Base-by-base conservation (phyloP, 306 rosid species). In the Medicago ruthenica region DNA sequence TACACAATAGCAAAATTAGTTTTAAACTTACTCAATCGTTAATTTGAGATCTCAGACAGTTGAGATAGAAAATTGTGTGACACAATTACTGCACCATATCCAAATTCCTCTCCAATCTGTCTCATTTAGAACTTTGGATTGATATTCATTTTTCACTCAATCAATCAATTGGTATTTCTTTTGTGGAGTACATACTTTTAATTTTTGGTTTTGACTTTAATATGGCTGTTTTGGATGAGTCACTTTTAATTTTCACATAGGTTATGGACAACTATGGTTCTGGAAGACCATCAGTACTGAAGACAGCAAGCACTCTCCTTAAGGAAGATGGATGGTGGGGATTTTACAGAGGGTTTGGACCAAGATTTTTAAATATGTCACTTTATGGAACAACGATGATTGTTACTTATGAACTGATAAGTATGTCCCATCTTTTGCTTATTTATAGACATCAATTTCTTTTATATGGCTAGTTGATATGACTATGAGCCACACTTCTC, bases 311-410 rank as follows among this genome's bases (percentile, higher is more conserved):
- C 76, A 62, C 75, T 13, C 96, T 91, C 58, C 76, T 91, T 17
- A 78, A 80, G 83, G 97, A 91, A 83, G 93, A 90, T 86, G 98
- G 98, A 16, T 91, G 97, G 97, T 24, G 90, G 96, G 98, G 98
- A 6, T 91, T 91, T 82, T 93, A 93, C 75, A 63, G 96, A 75
- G 98, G 98, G 6, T 93, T 93, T 76, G 93, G 93, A 75, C 97
- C 92, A 65, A 89, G 98, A 45, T 93, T 91, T 76, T 83, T 93
- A 68, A 89, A 93, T 44, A 90, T 93, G 97, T 86, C 98, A 61
- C 89, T 93, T 50, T 93, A 90, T 61, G 96, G 97, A 83, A 90
- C 98, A 5, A 89, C 96, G 4, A 90, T 90, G 97, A 90, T 93
- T 21, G 92, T 93, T 71, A 93, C 98, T 51, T 93, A 93, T 54